Percentiles rank a stretch among this genome's conserved stretches.
Evolutionary conservation across 257 asterid species (phyloP).

Genomic region (Cordia subcordata): DNA sequence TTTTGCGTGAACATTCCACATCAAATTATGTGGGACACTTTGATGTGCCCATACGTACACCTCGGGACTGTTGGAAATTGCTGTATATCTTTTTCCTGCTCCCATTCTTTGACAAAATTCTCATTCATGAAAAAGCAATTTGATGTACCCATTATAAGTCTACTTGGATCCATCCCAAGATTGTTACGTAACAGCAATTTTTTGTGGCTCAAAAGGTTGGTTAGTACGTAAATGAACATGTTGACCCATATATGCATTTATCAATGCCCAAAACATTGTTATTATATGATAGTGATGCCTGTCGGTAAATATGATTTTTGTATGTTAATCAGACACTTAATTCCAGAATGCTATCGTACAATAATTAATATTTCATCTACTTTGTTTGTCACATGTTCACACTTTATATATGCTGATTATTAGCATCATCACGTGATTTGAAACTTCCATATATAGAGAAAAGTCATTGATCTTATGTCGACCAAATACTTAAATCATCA

Average conservation of each 20-base stretch:
- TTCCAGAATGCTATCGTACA: too few species aligned
- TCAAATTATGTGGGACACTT: too few species aligned
- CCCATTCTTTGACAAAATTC: conserved; percentile 11
- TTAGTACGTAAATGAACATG: not conserved
- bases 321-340: not conserved
- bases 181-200: conserved; percentile 14
- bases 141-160: conserved; percentile 1
- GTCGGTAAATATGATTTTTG: conserved; percentile 1
- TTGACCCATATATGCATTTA: not conserved
- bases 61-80: too few species aligned
- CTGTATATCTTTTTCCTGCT: too few species aligned
- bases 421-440: too few species aligned
- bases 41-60: too few species aligned
- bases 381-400: too few species aligned
- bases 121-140: not conserved
- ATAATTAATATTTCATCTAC: not conserved
- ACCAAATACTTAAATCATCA: too few species aligned
- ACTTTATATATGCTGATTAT: too few species aligned
- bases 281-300: conserved; percentile 8
- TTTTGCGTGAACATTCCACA: too few species aligned
- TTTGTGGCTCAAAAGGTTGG: conserved; percentile 20
- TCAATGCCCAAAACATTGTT: conserved; percentile 12
- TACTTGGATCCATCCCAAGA: conserved; percentile 21
- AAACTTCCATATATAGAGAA: too few species aligned
- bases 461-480: too few species aligned